Base-by-base conservation (phyloP, 139 green algal genomes). In the Micromonas pusilla region DNA sequence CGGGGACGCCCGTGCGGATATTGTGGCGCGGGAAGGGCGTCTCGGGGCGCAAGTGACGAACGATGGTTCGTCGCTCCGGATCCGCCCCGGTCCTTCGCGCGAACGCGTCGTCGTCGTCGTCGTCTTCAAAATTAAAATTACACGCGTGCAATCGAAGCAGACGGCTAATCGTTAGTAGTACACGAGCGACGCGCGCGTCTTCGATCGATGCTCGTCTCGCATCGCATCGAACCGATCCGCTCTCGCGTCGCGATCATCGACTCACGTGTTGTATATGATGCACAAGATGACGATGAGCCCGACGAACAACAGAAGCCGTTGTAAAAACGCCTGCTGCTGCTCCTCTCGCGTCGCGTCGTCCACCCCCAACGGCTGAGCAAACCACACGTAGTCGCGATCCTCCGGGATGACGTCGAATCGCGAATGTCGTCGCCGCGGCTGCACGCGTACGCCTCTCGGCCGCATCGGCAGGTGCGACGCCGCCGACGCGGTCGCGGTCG, bases 211-310 rank as follows among this genome's bases (percentile, higher is more conserved):
- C n/a, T n/a, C n/a, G n/a, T n/a, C n/a, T n/a, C n/a, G n/a, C n/a
- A n/a, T n/a, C n/a, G n/a, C n/a, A n/a, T n/a, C n/a, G n/a, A n/a
- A n/a, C n/a, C n/a, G n/a, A n/a, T n/a, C n/a, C n/a, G n/a, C n/a
- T n/a, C n/a, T n/a, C n/a, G n/a, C n/a, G n/a, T n/a, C n/a, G n/a
- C n/a, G n/a, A n/a, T n/a, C n/a, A n/a, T n/a, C n/a, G n/a, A n/a
- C n/a, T n/a, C n/a, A 36, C 28, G 9, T 63, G 60, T n/a, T 63
- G 90, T 77, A 96, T 65, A 95, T 92, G 3, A 96, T 89, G 80
- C 91, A 94, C 88, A 97, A 91, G 82, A 97, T 96, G 34, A 97
- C 92, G 66, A 97, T 97, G 1, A 85, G 92, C 13, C 93, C 93
- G 54, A 97, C 82, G 86, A 97, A 93, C 23, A 97, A 84, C n/a